Base-by-base conservation (phyloP, 192 early-diverging fungal species). In the Coemansia sp. region DNA sequence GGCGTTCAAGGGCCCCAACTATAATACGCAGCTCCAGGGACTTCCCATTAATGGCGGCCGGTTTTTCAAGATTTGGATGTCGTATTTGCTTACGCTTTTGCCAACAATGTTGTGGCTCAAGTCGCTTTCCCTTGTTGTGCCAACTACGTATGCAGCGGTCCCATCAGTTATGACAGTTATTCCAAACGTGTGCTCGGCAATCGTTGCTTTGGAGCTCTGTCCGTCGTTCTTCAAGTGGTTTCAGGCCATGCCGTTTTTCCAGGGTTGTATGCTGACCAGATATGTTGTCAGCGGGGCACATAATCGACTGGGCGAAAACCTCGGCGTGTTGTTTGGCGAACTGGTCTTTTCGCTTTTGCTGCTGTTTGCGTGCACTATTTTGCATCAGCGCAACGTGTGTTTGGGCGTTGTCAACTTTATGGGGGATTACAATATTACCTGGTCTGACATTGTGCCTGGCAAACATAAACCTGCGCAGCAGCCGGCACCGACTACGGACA, bases 191-290 rank as follows among this genome's bases (percentile, higher is more conserved):
- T 47, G 44, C 17, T 47, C 44, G 44, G 44, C 44, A 5, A 11
- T 47, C 44, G 44, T 47, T 12, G 44, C 17, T 14, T n/a, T 47
- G 15, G 44, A 47, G 44, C 44, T 47, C 15, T 47, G 44, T 17
- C 44, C 44, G 44, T 5, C 44, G 44, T 47, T 47, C 15, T 47
- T 47, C 44, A 47, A 17, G 44, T 47, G 44, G 44, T 47, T 47
- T n/a, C 44, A 47, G 44, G 44, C 14, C 12, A 47, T 47, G 44
- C 44, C 44, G 17, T 47, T 47, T 47, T 47, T n/a, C 15, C 44
- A 47, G 44, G 44, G 44, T 2, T 12, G 44, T 5, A 47, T 47
- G 44, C 44, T 47, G 15, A n/a, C 44, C 44, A 14, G 44, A 3
- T 47, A 47, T 47, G 44, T 47, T 17, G 17, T 47, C 15, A 47